Base-by-base conservation (phyloP, 192 early-diverging fungal genomes). In the Coemansia sp. region DNA sequence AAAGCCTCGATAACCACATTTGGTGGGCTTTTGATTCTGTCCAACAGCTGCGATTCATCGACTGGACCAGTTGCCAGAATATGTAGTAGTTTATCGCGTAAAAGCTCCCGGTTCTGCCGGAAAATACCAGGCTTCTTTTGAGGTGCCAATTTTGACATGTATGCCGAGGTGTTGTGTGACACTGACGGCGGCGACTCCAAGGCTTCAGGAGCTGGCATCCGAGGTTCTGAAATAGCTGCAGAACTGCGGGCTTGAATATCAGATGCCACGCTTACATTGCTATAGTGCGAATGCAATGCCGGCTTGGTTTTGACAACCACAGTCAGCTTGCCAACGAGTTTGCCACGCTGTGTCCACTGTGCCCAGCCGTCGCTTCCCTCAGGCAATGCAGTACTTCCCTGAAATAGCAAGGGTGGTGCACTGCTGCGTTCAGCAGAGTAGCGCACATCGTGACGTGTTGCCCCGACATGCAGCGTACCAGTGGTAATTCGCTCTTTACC, bases 51-150 rank as follows among this genome's bases (percentile, higher is more conserved):
- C 15, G 39, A 3, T 29, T 75, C 72, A 2, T 70, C 66, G 24
- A 37, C 24, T 0, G 78, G 66, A 19, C 49, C 69, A 1, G 15
- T 43, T 1, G 78, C 78, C 43, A 81, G 62, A 35, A 64, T 57
- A 27, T 81, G 78, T 25, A 81, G 25, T 2, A 74, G 17, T 41
- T 54, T 63, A 14, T 81, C 78, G 37, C 66, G 72, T 6, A 75
- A 52, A 50, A 72, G 54, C 43, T 75, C 72, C 58, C 69, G 65
- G 48, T 75, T 71, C 15, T 81, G 77, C 25, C 72, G 64, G 9
- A 71, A 35, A 14, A 80, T 71, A 10, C 77, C 77, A 2, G 77
- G 72, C 62, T 67, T 73, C 56, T 80, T 80, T 43, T 80, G 77
- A 10, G 77, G 77, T n/a, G 54, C 58, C 21, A 62, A 37, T 11